Evolutionary conservation across 305 asterid genomes (phyloP).

Genomic region (Solanum hybrid): DNA sequence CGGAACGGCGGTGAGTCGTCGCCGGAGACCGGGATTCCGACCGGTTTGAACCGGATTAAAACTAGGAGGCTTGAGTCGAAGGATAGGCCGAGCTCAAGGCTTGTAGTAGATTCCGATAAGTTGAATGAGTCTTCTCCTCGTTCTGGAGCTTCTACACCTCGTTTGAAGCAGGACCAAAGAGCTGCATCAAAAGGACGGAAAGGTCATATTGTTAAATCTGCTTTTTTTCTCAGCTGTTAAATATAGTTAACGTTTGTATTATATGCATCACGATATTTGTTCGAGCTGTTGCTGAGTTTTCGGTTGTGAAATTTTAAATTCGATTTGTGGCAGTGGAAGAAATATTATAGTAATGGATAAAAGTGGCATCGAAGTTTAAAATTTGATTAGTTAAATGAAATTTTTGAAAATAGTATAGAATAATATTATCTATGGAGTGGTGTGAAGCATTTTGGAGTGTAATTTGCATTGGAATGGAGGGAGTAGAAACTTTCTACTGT

Average conservation of each 20-base stretch:
- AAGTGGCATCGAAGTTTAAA: background rate
- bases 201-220: background rate
- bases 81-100: slow-evolving; percentile 33
- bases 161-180: slow-evolving; percentile 38
- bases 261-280: background rate
- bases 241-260: background rate
- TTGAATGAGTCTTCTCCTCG: slow-evolving; percentile 47
- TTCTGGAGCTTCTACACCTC: slow-evolving; percentile 29
- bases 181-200: slow-evolving; percentile 26
- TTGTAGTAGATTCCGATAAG: slow-evolving; percentile 40
- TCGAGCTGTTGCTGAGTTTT: background rate
- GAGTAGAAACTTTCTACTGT: background rate
- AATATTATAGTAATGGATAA: background rate
- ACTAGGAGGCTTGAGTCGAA: slow-evolving; percentile 38
- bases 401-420: background rate
- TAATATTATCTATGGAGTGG: background rate
- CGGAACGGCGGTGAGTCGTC: slow-evolving; percentile 37
- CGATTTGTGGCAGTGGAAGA: background rate
- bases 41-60: slow-evolving; percentile 83
- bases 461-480: background rate
- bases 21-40: slow-evolving; percentile 59
- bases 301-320: background rate
- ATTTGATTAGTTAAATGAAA: background rate
- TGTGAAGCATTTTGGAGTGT: background rate
- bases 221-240: background rate